Conservation (phyloP, 2,329 filamentous ascomycete species). For the Annulohypoxylon truncatum region DNA sequence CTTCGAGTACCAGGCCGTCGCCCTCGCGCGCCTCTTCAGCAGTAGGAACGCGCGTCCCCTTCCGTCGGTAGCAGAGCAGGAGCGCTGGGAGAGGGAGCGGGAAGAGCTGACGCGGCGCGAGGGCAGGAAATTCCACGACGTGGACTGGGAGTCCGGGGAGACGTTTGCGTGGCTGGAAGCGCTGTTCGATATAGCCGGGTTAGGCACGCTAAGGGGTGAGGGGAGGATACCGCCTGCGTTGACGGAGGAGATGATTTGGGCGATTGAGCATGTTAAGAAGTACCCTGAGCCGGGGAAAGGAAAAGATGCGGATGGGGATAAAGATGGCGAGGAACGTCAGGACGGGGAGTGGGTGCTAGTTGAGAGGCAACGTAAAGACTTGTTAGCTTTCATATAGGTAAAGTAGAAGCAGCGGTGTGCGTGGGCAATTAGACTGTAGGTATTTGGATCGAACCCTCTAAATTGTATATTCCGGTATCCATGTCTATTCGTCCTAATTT, state of each 20-base stretch:
- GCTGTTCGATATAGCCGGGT: slow-evolving; percentile 61
- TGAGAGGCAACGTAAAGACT: slow-evolving; percentile 31
- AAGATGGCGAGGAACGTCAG: not conserved
- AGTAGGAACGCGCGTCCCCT: slow-evolving; percentile 55
- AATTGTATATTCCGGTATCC: not conserved
- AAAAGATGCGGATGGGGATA: slow-evolving; percentile 4
- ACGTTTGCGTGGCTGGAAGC: slow-evolving; percentile 60
- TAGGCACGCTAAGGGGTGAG: slow-evolving; percentile 60
- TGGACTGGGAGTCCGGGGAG: slow-evolving; percentile 64
- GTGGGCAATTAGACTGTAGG: not conserved
- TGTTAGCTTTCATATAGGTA: slow-evolving; percentile 33
- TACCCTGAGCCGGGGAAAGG: slow-evolving; percentile 53
- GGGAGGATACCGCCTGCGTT: slow-evolving; percentile 60
- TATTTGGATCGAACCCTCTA: not conserved
- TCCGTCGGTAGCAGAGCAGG: slow-evolving; percentile 54
- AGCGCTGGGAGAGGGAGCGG: slow-evolving; percentile 60
- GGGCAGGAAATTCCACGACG: slow-evolving; percentile 62
- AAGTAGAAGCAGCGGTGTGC: not conserved
- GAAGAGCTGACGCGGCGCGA: slow-evolving; percentile 47
- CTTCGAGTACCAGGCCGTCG: slow-evolving; percentile 68
- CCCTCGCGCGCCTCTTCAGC: slow-evolving; percentile 61
- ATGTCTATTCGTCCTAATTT: not conserved
- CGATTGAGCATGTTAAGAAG: slow-evolving; percentile 60
- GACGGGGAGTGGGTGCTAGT: slow-evolving; percentile 33
- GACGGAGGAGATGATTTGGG: slow-evolving; percentile 58